These are phyloP conservation scores for Mrakia frigida DNA, from an alignment of 768 basidiomycete genomes.

Conservation along the genomic window DNA sequence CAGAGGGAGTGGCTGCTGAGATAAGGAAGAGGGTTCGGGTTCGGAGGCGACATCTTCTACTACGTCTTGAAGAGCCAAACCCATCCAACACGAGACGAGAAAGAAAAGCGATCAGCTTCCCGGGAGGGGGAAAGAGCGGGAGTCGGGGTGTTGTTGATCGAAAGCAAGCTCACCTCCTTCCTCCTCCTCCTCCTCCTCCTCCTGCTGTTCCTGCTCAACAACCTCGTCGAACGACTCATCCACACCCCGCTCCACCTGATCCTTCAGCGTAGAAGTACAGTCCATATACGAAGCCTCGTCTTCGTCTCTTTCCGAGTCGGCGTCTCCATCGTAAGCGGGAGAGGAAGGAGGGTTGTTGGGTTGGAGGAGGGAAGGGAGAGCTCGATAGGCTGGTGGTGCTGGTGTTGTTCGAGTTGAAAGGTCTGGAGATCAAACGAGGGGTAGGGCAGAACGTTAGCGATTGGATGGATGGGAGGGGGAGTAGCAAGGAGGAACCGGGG, in stretches of 20 bases:
- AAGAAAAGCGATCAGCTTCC: no score
- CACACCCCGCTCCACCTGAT: background rate
- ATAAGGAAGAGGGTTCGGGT: background rate
- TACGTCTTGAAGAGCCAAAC: background rate
- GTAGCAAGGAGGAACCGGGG: no score
- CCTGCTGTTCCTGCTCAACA: no score
- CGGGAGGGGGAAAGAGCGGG: background rate
- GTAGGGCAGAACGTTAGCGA: background rate
- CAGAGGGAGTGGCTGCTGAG: background rate
- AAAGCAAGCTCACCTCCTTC: background rate
- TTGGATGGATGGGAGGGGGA: no score
- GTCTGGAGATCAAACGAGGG: background rate
- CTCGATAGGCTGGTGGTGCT: background rate
- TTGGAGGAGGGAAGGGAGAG: background rate
- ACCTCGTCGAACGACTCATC: background rate
- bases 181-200: background rate
- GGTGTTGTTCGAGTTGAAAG: background rate
- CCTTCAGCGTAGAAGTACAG: no score
- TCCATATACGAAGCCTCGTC: background rate
- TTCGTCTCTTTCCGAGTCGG: background rate
- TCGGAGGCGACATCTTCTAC: background rate
- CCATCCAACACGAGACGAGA: background rate
- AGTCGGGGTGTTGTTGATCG: background rate
- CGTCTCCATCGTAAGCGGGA: slow-evolving; percentile 9
- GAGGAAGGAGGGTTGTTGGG: background rate